Evolutionary conservation across 2,329 filamentous ascomycete genomes (phyloP).

Genomic region (Tolypocladium amazonense): DNA sequence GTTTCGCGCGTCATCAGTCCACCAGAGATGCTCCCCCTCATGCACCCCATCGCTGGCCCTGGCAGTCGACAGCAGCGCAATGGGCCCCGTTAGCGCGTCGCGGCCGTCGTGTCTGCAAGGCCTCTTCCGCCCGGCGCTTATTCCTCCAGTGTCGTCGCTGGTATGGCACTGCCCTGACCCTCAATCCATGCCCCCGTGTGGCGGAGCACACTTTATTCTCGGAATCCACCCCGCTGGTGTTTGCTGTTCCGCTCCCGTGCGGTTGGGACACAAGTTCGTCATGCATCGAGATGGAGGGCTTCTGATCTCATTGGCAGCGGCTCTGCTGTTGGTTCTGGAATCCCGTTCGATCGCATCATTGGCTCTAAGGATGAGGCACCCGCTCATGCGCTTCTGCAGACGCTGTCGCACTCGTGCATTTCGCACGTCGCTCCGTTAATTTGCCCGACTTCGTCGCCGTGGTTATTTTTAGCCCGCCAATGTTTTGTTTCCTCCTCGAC

Average conservation of each 20-base stretch:
- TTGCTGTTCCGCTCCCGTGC: not conserved
- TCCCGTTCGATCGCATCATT: not conserved
- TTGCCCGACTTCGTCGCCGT: not conserved
- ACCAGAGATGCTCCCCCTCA: not conserved
- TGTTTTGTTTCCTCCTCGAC: not conserved
- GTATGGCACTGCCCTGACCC: not conserved
- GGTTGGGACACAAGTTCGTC: not conserved
- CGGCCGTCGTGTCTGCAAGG: not conserved
- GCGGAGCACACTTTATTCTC: not conserved
- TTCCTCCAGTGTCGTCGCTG: slow-evolving; percentile 1
- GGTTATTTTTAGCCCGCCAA: not conserved
- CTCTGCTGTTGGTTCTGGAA: not conserved
- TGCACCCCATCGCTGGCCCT: not conserved
- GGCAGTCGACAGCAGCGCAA: not conserved
- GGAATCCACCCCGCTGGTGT: not conserved
- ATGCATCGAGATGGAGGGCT: not conserved
- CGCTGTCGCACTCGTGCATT: not conserved
- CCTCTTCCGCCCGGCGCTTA: slow-evolving; percentile 1
- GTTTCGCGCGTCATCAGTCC: not conserved
- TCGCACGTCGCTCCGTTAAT: not conserved
- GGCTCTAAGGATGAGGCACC: not conserved
- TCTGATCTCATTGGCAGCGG: not conserved
- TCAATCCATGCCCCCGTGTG: not conserved
- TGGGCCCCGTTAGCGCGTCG: not conserved
- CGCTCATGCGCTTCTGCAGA: not conserved